These are phyloP conservation scores for Chrysosporium keratinophilum DNA, from an alignment of 2,329 filamentous ascomycete genomes.

Conservation along the genomic window DNA sequence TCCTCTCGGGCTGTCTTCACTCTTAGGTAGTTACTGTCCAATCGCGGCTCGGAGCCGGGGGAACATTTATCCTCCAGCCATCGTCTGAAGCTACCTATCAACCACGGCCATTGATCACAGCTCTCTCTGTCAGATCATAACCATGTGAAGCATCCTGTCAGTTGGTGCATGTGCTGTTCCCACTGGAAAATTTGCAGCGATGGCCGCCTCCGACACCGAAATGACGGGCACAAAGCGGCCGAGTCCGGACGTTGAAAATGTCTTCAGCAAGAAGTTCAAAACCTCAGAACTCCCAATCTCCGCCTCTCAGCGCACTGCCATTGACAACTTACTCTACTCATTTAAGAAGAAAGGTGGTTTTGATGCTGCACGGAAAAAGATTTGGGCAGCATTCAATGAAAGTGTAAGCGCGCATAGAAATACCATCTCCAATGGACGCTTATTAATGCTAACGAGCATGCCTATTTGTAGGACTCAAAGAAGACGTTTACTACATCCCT, in stretches of 20 bases:
- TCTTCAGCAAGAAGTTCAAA: conserved; percentile 44
- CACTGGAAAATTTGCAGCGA: conserved; percentile 14
- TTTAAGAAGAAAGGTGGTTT: conserved; percentile 60
- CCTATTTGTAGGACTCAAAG: conserved; percentile 40
- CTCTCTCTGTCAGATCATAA: background rate
- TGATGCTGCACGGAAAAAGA: conserved; percentile 50
- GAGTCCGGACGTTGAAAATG: conserved; percentile 21
- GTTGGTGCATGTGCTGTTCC: background rate
- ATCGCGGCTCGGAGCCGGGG: background rate
- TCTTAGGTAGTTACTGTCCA: background rate
- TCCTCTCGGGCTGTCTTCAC: background rate
- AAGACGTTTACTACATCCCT: conserved; percentile 43
- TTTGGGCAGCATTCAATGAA: conserved; percentile 49
- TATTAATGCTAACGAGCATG: background rate
- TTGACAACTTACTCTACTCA: conserved; percentile 51
- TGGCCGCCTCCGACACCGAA: conserved; percentile 26
- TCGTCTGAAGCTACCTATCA: background rate
- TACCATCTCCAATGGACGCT: background rate
- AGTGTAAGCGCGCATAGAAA: conserved; percentile 35
- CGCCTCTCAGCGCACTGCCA: conserved; percentile 47
- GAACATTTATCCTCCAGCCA: background rate
- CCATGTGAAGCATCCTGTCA: background rate
- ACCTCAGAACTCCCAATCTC: conserved; percentile 52
- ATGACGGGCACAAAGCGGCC: conserved; percentile 23
- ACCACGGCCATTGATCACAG: background rate